Percentiles rank a stretch among this genome's conserved stretches.
Evolutionary conservation across 345 rosid species (phyloP).

Genomic region (Eucalyptus paniculata): DNA sequence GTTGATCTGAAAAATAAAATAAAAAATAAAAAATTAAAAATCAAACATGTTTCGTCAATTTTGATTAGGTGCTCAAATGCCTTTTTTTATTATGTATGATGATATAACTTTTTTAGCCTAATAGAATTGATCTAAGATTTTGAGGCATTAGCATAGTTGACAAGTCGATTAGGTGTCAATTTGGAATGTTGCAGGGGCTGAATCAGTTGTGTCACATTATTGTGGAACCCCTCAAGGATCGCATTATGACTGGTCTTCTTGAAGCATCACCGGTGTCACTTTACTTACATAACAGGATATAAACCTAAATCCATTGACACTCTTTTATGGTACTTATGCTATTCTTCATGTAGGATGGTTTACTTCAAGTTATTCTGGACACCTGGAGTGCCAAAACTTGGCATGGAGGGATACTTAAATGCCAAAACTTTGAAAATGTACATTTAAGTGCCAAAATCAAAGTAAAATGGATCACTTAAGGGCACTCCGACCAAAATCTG

Average conservation of each 20-base stretch:
- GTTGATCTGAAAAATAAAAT: not conserved
- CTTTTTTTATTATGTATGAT: no score
- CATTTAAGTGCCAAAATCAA: no score
- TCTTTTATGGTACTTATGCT: not conserved
- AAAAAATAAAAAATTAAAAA: no score
- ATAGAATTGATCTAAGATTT: no score
- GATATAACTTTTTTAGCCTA: not conserved
- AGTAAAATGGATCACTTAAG: no score
- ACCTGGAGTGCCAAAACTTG: no score
- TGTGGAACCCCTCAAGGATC: constrained; percentile 80
- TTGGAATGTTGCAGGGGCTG: constrained; percentile 47
- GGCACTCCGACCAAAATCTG: no score
- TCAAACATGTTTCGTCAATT: no score
- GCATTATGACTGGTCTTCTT: constrained; percentile 77
- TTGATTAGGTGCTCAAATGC: not conserved
- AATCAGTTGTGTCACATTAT: constrained; percentile 68
- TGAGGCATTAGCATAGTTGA: no score
- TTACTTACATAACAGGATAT: not conserved
- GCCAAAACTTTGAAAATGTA: no score
- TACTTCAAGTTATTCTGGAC: constrained; percentile 56
- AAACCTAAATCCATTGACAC: not conserved
- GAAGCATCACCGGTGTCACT: constrained; percentile 67
- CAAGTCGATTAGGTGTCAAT: no score
- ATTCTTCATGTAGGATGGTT: constrained; percentile 50
- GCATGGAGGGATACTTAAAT: no score